phyloP scores from a whole-genome alignment of 495 filamentous ascomycete species.

The Trichoderma parareesei region DNA sequence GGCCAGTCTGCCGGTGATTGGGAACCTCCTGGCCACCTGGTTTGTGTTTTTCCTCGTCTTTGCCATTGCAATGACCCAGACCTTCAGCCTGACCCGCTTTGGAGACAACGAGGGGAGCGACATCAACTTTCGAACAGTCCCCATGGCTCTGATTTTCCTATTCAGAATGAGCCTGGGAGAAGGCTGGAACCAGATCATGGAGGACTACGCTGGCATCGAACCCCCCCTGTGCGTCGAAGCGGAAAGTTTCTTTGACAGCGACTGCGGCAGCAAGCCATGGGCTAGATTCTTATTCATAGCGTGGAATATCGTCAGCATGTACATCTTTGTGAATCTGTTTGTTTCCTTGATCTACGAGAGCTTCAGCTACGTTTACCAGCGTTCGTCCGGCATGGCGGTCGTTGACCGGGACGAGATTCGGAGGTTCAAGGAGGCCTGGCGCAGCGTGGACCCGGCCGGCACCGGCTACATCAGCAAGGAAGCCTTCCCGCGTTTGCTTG shows the following conservation, averaged over 20 bases:
- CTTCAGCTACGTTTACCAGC: slow-evolving; percentile 98
- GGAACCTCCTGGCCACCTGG: slow-evolving; percentile 93
- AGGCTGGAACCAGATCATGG: slow-evolving; percentile 95
- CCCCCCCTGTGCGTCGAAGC: slow-evolving; percentile 67
- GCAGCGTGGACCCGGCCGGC: slow-evolving; percentile 83
- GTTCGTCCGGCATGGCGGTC: slow-evolving; percentile 75
- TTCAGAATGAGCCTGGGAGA: slow-evolving; percentile 91
- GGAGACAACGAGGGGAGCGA: slow-evolving; percentile 64
- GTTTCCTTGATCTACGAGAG: slow-evolving; percentile 98
- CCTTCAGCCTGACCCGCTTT: slow-evolving; percentile 91
- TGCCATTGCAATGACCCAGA: slow-evolving; percentile 93
- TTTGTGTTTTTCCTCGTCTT: slow-evolving; percentile 93
- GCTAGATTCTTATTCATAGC: slow-evolving; percentile 81
- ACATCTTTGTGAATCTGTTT: slow-evolving; percentile 97
- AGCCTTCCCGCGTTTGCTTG: slow-evolving; percentile 79
- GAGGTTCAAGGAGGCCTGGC: slow-evolving; percentile 97
- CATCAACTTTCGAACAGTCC: slow-evolving; percentile 87
- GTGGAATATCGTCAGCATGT: slow-evolving; percentile 99
- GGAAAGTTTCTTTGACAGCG: slow-evolving; percentile 65
- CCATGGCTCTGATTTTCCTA: slow-evolving; percentile 85
- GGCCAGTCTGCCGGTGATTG: slow-evolving; percentile 84
- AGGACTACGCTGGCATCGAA: slow-evolving; percentile 77
- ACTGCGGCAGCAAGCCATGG: slow-evolving; percentile 87
- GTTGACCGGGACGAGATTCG: slow-evolving; percentile 88
- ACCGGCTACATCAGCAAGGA: slow-evolving; percentile 90